Evolutionary conservation across 2,329 filamentous ascomycete species (phyloP).

Genomic region (Rhynchosporium graminicola): DNA sequence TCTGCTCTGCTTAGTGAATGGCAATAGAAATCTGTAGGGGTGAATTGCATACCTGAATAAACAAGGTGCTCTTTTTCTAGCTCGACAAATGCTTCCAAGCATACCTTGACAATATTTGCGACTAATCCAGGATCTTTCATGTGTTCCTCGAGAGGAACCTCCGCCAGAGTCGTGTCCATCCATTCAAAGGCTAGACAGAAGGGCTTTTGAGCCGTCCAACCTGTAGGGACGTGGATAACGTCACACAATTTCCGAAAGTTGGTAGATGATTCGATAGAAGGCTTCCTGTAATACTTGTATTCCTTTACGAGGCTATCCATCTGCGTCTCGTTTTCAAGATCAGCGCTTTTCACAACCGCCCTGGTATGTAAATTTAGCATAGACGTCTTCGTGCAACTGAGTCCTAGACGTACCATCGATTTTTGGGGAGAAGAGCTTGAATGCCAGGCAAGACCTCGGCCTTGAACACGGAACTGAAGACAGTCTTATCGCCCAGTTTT

Average conservation of each 20-base stretch:
- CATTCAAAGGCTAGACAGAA: conserved; percentile 11
- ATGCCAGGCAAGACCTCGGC: conserved; percentile 6
- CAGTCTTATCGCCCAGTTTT: conserved; percentile 12
- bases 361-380: conserved; percentile 1
- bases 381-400: background rate
- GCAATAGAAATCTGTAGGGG: background rate
- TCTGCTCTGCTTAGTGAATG: conserved; percentile 9
- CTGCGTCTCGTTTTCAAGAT: conserved; percentile 7
- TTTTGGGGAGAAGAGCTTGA: conserved; percentile 4
- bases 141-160: conserved; percentile 6
- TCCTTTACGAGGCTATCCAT: conserved; percentile 4
- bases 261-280: background rate
- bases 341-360: conserved; percentile 5
- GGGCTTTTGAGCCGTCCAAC: conserved; percentile 2
- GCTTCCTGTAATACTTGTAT: conserved; percentile 2
- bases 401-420: conserved; percentile 2
- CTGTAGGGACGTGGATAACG: background rate
- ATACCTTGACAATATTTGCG: conserved; percentile 13
- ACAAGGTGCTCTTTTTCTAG: conserved; percentile 10
- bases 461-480: conserved; percentile 1
- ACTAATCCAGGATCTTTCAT: conserved; percentile 7
- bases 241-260: conserved; percentile 10
- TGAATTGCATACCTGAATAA: conserved; percentile 2
- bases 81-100: conserved; percentile 6
- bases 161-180: conserved; percentile 6